phyloP scores from a whole-genome alignment of 257 asterid species.

The Solanum dulcamara region DNA sequence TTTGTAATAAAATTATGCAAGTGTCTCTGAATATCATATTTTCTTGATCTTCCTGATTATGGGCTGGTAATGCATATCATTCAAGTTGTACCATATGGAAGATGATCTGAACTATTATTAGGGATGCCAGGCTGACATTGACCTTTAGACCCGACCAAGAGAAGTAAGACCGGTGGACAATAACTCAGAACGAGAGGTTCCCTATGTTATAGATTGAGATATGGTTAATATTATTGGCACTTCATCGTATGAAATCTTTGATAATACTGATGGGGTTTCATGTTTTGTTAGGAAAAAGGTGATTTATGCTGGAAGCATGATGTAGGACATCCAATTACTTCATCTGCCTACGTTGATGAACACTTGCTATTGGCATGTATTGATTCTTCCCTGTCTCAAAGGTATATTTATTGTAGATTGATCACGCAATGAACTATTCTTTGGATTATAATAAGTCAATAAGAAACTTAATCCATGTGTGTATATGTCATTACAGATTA shows the following conservation, averaged over 20 bases:
- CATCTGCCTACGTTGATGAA: conserved; percentile 80
- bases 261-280: background rate
- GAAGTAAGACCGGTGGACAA: background rate
- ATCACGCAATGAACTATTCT: background rate
- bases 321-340: conserved; percentile 57
- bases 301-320: conserved; percentile 54
- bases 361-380: conserved; percentile 26
- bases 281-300: conserved; percentile 48
- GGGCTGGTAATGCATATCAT: background rate
- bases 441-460: background rate
- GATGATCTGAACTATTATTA: background rate
- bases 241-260: background rate
- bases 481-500: conserved; percentile 29
- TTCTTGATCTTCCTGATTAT: background rate
- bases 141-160: background rate
- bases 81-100: background rate
- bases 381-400: conserved; percentile 21
- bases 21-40: background rate
- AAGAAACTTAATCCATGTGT: background rate
- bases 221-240: background rate
- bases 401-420: conserved; percentile 21
- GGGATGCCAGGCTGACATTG: background rate
- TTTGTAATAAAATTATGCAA: background rate
- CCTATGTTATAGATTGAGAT: background rate
- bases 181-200: background rate